These are phyloP conservation scores for Aureobasidium sp. DNA, from an alignment of 2,329 filamentous ascomycete species.

Conservation along the genomic window DNA sequence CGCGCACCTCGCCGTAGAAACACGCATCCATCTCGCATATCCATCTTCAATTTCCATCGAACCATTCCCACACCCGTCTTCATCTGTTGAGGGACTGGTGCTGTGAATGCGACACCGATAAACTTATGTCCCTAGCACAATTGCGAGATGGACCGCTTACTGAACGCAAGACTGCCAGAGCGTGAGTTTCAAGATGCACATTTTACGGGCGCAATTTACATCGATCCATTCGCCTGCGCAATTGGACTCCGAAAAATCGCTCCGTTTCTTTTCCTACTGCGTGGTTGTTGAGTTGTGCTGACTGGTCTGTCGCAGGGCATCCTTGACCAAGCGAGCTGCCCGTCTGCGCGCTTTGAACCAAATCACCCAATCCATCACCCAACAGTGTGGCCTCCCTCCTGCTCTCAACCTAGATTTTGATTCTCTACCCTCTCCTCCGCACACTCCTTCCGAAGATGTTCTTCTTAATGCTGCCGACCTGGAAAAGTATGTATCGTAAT, in stretches of 20 bases:
- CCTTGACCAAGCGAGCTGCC: conserved; percentile 76
- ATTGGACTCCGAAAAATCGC: conserved; percentile 38
- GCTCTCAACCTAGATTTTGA: conserved; percentile 47
- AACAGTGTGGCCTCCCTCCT: conserved; percentile 17
- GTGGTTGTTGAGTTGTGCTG: conserved; percentile 34
- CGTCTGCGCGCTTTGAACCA: conserved; percentile 83
- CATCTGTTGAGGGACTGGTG: conserved; percentile 40
- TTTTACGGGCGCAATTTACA: conserved; percentile 29
- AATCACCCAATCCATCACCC: conserved; percentile 59
- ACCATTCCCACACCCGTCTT: conserved; percentile 12
- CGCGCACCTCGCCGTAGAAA: background rate
- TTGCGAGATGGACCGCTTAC: conserved; percentile 35
- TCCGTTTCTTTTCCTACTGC: conserved; percentile 30
- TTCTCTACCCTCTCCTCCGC: conserved; percentile 29
- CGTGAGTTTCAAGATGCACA: conserved; percentile 31
- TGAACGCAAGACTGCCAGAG: conserved; percentile 37
- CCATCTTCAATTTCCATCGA: conserved; percentile 5
- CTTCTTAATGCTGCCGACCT: conserved; percentile 55
- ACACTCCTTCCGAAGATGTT: conserved; percentile 43
- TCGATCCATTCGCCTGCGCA: conserved; percentile 22
- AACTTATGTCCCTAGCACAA: conserved; percentile 44
- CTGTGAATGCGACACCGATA: conserved; percentile 33
- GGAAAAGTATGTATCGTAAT: conserved; percentile 42
- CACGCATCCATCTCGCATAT: conserved; percentile 11
- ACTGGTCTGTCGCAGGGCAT: conserved; percentile 29